Base-by-base conservation (phyloP, 2,329 filamentous ascomycete genomes). In the Clonostachys rhizophaga region DNA sequence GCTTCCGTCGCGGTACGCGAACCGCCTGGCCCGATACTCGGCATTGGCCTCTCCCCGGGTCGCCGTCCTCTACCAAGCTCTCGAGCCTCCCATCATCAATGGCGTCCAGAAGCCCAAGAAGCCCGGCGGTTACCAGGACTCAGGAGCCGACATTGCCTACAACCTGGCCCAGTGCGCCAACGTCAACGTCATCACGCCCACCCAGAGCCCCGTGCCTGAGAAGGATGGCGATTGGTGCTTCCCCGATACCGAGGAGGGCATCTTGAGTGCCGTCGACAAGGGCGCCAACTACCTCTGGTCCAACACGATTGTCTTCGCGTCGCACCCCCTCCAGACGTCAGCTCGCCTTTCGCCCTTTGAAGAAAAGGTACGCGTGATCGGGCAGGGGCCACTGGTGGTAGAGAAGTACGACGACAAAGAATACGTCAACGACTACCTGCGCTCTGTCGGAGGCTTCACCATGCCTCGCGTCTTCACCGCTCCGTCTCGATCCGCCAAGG, bases 401-500 rank as follows among this genome's bases (percentile, higher is more conserved):
- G 70, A 79, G 44, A 58, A 61, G 5, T 77, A 71, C 53, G 74
- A 78, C 48, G 72, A 77, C 54, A 79, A 81, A 53, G 61, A 68
- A 16, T 67, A 66, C 40, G 65, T 78, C 11, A 77, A 78, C 50
- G 58, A 64, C 30, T 55, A 70, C 0, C 56, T 79, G 2, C 63
- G 68, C 1, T 47, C 52, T 3, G 42, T 59, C 3, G 65, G 63
- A 0, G 49, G 50, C 0, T 72, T 76, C 44, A 70, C 64, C 0
- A 51, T 76, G 45, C 72, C 69, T 1, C 54, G 51, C 7, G 61
- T 64, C 5, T 72, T 67, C 64, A 52, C 60, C 2, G 49, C 67
- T 6, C 20, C 14, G 8, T 14, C 14, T 24, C 13, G 40, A 6
- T 14, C 16, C 14, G 40, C n/a, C 9, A 14, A 7, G 12, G 18